A percentile compares a stretch with the other conserved stretches of the same genome.
Evolutionary conservation across 331 rosid genomes (phyloP).

Genomic region (Acacia pycnantha): DNA sequence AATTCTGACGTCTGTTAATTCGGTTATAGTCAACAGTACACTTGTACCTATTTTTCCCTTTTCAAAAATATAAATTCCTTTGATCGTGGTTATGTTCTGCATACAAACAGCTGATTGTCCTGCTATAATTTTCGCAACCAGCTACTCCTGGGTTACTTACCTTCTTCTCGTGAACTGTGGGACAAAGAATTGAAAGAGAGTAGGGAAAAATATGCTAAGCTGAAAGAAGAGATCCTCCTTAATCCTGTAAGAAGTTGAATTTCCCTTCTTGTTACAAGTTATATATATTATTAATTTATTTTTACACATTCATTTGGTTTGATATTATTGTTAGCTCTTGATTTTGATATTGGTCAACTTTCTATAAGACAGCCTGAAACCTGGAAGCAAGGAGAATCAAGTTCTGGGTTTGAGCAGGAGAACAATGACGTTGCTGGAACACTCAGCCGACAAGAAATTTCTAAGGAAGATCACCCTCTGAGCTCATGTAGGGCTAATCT

Average conservation of each 20-base stretch:
- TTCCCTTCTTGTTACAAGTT: slow-evolving; percentile 5
- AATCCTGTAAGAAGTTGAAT: slow-evolving; percentile 66
- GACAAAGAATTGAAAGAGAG: slow-evolving; percentile 55
- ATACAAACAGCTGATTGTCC: slow-evolving; percentile 37
- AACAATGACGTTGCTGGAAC: slow-evolving; percentile 57
- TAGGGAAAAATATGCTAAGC: slow-evolving; percentile 55
- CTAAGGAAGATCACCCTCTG: slow-evolving; percentile 80
- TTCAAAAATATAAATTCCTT: slow-evolving; percentile 14
- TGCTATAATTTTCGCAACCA: slow-evolving; percentile 42
- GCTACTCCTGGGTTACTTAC: slow-evolving; percentile 79
- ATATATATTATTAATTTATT: slow-evolving; percentile 1
- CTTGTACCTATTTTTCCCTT: slow-evolving; percentile 2
- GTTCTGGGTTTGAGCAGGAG: slow-evolving; percentile 34
- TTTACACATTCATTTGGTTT: neutral
- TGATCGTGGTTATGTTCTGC: slow-evolving; percentile 23
- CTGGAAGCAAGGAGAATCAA: slow-evolving; percentile 40
- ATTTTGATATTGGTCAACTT: slow-evolving; percentile 38
- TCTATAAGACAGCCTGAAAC: slow-evolving; percentile 68
- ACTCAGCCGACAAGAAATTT: slow-evolving; percentile 55
- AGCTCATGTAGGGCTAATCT: slow-evolving; percentile 68
- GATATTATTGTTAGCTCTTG: slow-evolving; percentile 17
- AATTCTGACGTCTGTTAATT: neutral
- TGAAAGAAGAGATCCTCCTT: slow-evolving; percentile 70
- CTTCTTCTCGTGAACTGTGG: slow-evolving; percentile 70
- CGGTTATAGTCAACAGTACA: neutral